Evolutionary conservation across 2,329 filamentous ascomycete species (phyloP).

Genomic region (Calonectria henricotiae): DNA sequence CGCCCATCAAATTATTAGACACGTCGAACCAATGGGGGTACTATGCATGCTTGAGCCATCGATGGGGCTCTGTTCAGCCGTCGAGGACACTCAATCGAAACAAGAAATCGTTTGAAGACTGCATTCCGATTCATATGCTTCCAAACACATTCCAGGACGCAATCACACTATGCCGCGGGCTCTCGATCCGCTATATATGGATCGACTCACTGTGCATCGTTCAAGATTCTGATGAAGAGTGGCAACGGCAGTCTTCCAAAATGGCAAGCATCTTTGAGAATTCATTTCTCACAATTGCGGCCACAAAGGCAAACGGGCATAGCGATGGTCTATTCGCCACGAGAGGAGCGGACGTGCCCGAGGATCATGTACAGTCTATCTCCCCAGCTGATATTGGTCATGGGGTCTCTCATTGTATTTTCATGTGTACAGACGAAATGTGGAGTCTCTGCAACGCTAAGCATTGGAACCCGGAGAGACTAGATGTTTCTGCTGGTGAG

Average conservation of each 20-base stretch:
- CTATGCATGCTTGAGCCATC: slow-evolving; percentile 37
- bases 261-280: slow-evolving; percentile 39
- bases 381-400: slow-evolving; percentile 9
- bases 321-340: slow-evolving; percentile 20
- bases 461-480: slow-evolving; percentile 25
- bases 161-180: slow-evolving; percentile 15
- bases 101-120: not conserved
- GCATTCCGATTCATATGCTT: slow-evolving; percentile 8
- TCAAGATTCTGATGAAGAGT: slow-evolving; percentile 33
- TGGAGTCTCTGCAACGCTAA: not conserved
- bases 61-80: slow-evolving; percentile 33
- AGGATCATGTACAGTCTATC: not conserved
- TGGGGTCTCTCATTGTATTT: slow-evolving; percentile 21
- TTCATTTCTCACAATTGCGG: slow-evolving; percentile 33
- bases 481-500: not conserved
- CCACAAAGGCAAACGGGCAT: slow-evolving; percentile 32
- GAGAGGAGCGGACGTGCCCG: not conserved
- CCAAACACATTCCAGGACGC: slow-evolving; percentile 36
- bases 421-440: slow-evolving; percentile 14
- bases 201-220: slow-evolving; percentile 34
- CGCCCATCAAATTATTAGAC: slow-evolving; percentile 13
- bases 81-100: not conserved
- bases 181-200: slow-evolving; percentile 37
- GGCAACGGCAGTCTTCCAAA: slow-evolving; percentile 31
- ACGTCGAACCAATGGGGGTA: slow-evolving; percentile 18